These are phyloP conservation scores for Acacia crassicarpa DNA, from an alignment of 306 rosid genomes.

Conservation along the genomic window DNA sequence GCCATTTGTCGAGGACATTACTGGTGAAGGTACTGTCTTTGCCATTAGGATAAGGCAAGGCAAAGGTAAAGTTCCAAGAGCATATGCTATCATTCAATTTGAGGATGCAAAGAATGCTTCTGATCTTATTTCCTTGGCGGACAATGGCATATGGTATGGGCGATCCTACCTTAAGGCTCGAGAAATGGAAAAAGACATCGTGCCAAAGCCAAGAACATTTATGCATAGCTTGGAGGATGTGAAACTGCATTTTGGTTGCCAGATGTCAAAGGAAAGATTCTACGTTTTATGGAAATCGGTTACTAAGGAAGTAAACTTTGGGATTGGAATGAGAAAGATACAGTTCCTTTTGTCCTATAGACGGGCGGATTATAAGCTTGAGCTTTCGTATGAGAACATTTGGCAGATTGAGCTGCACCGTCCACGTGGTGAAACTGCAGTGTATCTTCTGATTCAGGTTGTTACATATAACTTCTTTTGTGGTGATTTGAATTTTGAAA, in stretches of 20 bases:
- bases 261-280: constrained; percentile 48
- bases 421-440: constrained; percentile 39
- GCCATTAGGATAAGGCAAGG: constrained; percentile 52
- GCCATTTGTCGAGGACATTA: constrained; percentile 46
- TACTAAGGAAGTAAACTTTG: constrained; percentile 43
- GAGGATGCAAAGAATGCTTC: constrained; percentile 33
- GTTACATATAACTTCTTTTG: not conserved
- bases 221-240: constrained; percentile 38
- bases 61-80: constrained; percentile 32
- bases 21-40: constrained; percentile 59
- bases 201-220: constrained; percentile 46
- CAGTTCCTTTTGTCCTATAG: constrained; percentile 34
- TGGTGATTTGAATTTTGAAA: not conserved
- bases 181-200: constrained; percentile 49
- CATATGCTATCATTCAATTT: constrained; percentile 72
- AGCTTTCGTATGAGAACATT: constrained; percentile 51
- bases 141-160: constrained; percentile 26
- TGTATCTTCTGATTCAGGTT: constrained; percentile 83
- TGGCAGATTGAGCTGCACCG: constrained; percentile 49
- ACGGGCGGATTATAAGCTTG: constrained; percentile 39
- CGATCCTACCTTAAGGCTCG: constrained; percentile 41
- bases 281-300: constrained; percentile 38
- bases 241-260: constrained; percentile 65
- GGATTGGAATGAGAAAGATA: constrained; percentile 48
- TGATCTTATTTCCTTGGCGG: constrained; percentile 33